Conservation (phyloP, 768 basidiomycete genomes). For the Hygrocybe coccinea region DNA sequence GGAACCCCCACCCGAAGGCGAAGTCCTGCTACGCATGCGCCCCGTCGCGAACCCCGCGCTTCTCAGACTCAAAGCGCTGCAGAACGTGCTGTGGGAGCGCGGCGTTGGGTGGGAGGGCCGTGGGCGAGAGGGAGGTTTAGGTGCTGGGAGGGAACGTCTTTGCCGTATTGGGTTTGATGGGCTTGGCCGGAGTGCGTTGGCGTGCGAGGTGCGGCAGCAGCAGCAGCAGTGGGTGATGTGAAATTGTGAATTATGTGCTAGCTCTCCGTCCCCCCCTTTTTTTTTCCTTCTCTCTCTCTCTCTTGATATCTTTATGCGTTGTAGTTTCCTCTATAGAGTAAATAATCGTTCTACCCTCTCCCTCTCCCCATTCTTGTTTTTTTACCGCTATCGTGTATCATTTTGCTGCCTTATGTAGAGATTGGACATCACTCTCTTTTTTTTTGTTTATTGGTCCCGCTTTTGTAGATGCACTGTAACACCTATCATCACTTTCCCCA, state of each 20-base stretch:
- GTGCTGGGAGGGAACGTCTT: constrained; percentile 54
- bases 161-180: constrained; percentile 59
- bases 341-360: too few species aligned
- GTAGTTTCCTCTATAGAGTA: too few species aligned
- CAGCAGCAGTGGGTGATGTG: not conserved
- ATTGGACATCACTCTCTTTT: not conserved
- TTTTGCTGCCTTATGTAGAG: not conserved
- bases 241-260: not conserved
- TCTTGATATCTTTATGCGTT: too few species aligned
- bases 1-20: constrained; percentile 20
- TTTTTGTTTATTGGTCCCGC: not conserved
- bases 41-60: constrained; percentile 58
- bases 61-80: constrained; percentile 56
- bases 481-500: too few species aligned
- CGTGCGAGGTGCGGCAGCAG: constrained; percentile 13
- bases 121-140: constrained; percentile 45
- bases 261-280: not conserved
- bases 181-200: constrained; percentile 44
- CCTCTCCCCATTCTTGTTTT: not conserved
- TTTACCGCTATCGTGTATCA: not conserved
- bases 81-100: constrained; percentile 45
- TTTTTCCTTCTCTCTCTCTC: not conserved
- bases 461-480: not conserved
- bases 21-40: constrained; percentile 44
- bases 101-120: constrained; percentile 47